These are phyloP conservation scores for Penicillium sp. DNA, from an alignment of 2,329 filamentous ascomycete species.

Conservation along the genomic window DNA sequence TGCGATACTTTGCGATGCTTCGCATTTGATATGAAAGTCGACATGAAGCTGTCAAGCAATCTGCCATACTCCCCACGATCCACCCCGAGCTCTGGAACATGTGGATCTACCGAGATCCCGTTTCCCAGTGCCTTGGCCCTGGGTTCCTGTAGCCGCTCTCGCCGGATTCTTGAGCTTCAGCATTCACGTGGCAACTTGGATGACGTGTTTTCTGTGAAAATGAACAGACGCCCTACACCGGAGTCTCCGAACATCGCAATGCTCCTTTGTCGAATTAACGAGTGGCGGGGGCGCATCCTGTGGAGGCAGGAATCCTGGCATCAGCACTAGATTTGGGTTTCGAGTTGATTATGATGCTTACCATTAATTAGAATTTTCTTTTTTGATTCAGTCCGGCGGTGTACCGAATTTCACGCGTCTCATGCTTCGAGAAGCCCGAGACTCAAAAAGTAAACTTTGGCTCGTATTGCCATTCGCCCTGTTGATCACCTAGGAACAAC, in stretches of 20 bases:
- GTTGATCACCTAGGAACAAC: slow-evolving; percentile 6
- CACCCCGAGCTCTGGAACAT: slow-evolving; percentile 15
- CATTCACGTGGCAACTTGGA: slow-evolving; percentile 14
- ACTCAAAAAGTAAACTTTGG: too few species aligned
- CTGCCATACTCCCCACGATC: slow-evolving; percentile 12
- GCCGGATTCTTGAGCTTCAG: slow-evolving; percentile 11
- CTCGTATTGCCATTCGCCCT: not conserved
- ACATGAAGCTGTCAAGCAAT: slow-evolving; percentile 4
- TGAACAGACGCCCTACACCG: too few species aligned
- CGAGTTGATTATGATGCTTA: too few species aligned
- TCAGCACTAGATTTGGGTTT: too few species aligned
- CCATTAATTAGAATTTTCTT: too few species aligned
- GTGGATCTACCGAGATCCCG: slow-evolving; percentile 24
- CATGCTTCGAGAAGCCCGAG: too few species aligned
- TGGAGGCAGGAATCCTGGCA: too few species aligned
- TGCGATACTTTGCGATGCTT: not conserved
- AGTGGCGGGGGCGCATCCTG: too few species aligned
- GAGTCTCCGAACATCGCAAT: too few species aligned
- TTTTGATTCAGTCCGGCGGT: slow-evolving; percentile 1
- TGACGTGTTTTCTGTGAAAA: not conserved
- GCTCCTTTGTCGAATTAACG: too few species aligned
- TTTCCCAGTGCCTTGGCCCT: slow-evolving; percentile 18
- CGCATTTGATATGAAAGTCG: not conserved
- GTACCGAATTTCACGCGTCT: not conserved
- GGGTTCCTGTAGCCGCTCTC: slow-evolving; percentile 12